Conservation (phyloP, 345 rosid genomes). For the Sonneratia alba region DNA sequence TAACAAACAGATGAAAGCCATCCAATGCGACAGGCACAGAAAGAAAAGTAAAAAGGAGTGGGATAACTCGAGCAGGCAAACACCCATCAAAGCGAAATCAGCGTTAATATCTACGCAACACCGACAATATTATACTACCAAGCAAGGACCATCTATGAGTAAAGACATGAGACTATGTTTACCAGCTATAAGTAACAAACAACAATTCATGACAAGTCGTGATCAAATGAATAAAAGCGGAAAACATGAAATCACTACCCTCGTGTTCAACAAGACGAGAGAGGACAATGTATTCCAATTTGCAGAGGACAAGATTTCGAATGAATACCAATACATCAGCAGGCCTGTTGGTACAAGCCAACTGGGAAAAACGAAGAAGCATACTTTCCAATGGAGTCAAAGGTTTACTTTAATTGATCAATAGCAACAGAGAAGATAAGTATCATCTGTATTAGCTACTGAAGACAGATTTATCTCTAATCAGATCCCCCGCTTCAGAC, state of each 20-base stretch:
- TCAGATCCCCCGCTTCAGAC: background rate
- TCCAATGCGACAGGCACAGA: background rate
- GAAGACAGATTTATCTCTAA: background rate
- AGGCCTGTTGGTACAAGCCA: background rate
- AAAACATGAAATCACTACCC: background rate
- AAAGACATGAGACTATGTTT: background rate
- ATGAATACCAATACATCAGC: background rate
- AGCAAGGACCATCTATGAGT: background rate
- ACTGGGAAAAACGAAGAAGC: background rate
- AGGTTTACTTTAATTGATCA: background rate
- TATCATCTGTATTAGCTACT: background rate
- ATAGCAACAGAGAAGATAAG: background rate
- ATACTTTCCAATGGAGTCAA: background rate
- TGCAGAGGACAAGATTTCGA: background rate
- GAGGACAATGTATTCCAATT: background rate
- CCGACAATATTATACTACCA: too few species aligned
- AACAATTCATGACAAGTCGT: background rate
- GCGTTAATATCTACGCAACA: background rate
- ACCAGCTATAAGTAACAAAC: background rate
- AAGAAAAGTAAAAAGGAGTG: background rate
- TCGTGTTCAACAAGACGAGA: background rate
- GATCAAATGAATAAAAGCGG: background rate
- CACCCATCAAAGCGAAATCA: constrained; percentile 1
- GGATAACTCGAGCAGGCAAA: background rate
- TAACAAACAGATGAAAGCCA: background rate